phyloP scores from a whole-genome alignment of 2,329 filamentous ascomycete genomes.

The Zymoseptoria tritici region DNA sequence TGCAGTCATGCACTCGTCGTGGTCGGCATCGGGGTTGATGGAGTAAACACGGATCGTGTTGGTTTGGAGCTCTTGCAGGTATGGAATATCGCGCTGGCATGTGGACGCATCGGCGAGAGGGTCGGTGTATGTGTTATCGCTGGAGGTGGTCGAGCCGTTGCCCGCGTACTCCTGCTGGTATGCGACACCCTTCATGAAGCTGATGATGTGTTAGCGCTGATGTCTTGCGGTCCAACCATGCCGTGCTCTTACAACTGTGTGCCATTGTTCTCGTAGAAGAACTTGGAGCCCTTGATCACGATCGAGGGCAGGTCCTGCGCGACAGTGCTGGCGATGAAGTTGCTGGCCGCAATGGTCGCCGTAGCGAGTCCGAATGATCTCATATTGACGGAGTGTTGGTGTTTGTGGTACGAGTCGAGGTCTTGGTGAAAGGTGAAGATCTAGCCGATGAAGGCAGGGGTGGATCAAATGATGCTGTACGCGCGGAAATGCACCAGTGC shows the following conservation, averaged over 20 bases:
- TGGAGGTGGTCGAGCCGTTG: slow-evolving; percentile 35
- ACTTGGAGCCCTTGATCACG: slow-evolving; percentile 72
- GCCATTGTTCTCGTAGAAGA: slow-evolving; percentile 80
- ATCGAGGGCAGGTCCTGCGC: slow-evolving; percentile 56
- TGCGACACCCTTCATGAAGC: slow-evolving; percentile 84
- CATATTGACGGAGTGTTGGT: slow-evolving; percentile 35
- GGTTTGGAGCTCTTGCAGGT: slow-evolving; percentile 69
- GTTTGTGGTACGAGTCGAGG: slow-evolving; percentile 1
- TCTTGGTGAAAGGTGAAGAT: background rate
- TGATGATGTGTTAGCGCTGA: slow-evolving; percentile 21
- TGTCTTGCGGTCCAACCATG: background rate
- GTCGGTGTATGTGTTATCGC: slow-evolving; percentile 59
- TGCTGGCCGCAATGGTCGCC: slow-evolving; percentile 43
- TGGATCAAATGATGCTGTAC: background rate
- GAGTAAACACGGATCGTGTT: slow-evolving; percentile 96
- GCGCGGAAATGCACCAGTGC: background rate
- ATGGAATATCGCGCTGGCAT: slow-evolving; percentile 81
- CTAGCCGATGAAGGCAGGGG: slow-evolving; percentile 1
- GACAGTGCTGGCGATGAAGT: slow-evolving; percentile 32
- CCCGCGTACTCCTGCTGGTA: slow-evolving; percentile 70
- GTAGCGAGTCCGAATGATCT: slow-evolving; percentile 43
- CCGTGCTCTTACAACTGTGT: slow-evolving; percentile 54
- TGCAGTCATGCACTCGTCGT: slow-evolving; percentile 75
- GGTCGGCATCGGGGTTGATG: slow-evolving; percentile 70
- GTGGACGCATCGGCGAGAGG: slow-evolving; percentile 64